Base-by-base conservation (phyloP, 805 yeast genomes). In the Cyberlindnera japonica region DNA sequence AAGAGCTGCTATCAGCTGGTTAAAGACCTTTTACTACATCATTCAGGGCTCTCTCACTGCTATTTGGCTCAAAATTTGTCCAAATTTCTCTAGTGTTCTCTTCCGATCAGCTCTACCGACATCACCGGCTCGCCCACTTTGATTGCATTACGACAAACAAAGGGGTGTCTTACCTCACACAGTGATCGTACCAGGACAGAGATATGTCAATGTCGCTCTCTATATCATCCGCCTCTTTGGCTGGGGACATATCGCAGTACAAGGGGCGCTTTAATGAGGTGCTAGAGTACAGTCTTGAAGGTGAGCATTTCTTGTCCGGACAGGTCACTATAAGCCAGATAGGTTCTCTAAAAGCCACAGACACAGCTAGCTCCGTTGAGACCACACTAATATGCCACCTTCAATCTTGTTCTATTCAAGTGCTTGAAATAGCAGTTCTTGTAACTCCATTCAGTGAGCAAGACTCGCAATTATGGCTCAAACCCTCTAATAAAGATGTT, bases 401-500 rank as follows among this genome's bases (percentile, higher is more conserved):
- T 3, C 49, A 48, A 7, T 38, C 42, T 6, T 45, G 49, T 18
- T 29, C 25, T 11, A 5, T 40, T 12, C 47, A 43, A 33, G n/a
- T 45, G 5, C 14, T 18, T 1, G 49, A 39, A 13, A 28, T 35
- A 3, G 34, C 41, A 9, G 23, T 40, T 12, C 6, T 50, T 15
- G 42, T 33, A 6, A 32, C 45, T 4, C 47, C 43, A 17, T 24
- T 40, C 19, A 21, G 35, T 2, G 38, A 28, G 20, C 35, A 28
- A 23, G 43, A 39, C 26, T 41, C 43, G 1, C 37, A 21, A 4
- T 39, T 52, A 1, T 49, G 38, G 35, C 29, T 54, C 14, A 49
- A 35, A 33, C 40, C 61, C 22, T 52, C 57, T 37, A 58, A 57
- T 13, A 48, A 40, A 18, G 35, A 35, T 2, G 43, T 38, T 3